phyloP scores from a whole-genome alignment of 1,284 basidiomycete species.

The Fomitopsis schrenkii region DNA sequence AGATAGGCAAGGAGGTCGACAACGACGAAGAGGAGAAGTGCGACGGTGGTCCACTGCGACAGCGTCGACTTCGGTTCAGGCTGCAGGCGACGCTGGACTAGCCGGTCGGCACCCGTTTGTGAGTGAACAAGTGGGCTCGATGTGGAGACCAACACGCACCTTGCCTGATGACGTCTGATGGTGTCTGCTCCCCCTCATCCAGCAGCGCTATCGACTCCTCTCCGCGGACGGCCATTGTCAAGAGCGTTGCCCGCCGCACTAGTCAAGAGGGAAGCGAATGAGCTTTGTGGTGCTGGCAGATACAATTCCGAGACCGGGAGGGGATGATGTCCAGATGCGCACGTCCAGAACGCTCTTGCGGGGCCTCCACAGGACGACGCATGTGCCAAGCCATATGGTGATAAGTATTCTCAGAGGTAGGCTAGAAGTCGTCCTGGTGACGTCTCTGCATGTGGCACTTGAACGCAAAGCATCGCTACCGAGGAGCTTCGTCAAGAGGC shows the following conservation, averaged over 20 bases:
- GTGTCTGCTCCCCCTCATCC: neutral
- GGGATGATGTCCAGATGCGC: neutral
- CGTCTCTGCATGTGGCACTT: too few relatives aligned
- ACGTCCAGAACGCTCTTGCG: too few relatives aligned
- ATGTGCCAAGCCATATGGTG: too few relatives aligned
- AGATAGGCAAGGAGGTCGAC: constrained; percentile 2
- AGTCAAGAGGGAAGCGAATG: neutral
- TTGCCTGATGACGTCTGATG: neutral
- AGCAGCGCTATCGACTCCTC: constrained; percentile 2
- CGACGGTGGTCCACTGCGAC: neutral
- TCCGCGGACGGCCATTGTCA: neutral
- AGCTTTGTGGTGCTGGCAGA: neutral
- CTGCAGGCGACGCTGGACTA: neutral
- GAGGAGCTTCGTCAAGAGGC: too few relatives aligned
- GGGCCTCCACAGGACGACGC: too few relatives aligned
- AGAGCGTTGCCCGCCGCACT: neutral
- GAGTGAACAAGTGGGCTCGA: neutral
- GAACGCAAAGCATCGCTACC: too few relatives aligned
- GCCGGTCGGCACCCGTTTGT: neutral
- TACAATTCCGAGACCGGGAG: neutral
- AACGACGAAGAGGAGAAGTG: neutral
- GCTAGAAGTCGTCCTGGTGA: too few relatives aligned
- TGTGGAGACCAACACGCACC: neutral
- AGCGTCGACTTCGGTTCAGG: neutral
- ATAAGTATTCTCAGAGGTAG: too few relatives aligned